Conservation (phyloP, 257 asterid species). For the Lycium barbarum region DNA sequence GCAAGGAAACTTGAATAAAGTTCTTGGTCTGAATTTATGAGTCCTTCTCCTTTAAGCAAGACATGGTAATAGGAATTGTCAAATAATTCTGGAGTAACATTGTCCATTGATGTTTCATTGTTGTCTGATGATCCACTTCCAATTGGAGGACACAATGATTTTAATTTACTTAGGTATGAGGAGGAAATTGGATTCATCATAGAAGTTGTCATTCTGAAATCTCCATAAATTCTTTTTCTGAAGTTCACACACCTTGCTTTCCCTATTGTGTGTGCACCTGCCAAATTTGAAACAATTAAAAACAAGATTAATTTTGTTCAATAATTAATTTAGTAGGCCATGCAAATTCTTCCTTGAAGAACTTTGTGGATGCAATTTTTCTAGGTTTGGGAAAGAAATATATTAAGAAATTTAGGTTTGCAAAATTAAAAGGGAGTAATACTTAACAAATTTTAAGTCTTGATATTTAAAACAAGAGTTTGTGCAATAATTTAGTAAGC, state of each 20-base stretch:
- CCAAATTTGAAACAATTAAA: not conserved
- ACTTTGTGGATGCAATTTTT: not conserved
- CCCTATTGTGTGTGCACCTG: conserved; percentile 97
- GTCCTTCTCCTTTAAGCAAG: conserved; percentile 68
- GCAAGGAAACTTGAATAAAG: conserved; percentile 76
- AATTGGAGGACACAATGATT: conserved; percentile 64
- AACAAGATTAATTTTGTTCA: not conserved
- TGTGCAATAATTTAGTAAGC: too few species aligned
- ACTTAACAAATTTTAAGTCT: too few species aligned
- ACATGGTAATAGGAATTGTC: conserved; percentile 81
- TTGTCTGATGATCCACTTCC: conserved; percentile 52
- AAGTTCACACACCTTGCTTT: conserved; percentile 85
- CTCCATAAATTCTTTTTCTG: conserved; percentile 81
- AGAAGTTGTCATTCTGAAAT: conserved; percentile 50
- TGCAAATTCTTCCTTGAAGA: not conserved
- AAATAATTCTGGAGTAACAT: conserved; percentile 64
- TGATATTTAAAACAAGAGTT: too few species aligned
- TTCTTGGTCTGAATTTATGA: conserved; percentile 76
- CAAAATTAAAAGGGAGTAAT: too few species aligned
- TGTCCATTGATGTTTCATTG: conserved; percentile 79
- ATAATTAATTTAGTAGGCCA: not conserved
- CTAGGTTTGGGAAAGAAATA: too few species aligned
- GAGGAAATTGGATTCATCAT: conserved; percentile 51
- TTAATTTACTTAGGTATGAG: conserved; percentile 54
- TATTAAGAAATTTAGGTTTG: too few species aligned